Conservation (phyloP, 257 asterid genomes). For the Thymus mandschuricus region DNA sequence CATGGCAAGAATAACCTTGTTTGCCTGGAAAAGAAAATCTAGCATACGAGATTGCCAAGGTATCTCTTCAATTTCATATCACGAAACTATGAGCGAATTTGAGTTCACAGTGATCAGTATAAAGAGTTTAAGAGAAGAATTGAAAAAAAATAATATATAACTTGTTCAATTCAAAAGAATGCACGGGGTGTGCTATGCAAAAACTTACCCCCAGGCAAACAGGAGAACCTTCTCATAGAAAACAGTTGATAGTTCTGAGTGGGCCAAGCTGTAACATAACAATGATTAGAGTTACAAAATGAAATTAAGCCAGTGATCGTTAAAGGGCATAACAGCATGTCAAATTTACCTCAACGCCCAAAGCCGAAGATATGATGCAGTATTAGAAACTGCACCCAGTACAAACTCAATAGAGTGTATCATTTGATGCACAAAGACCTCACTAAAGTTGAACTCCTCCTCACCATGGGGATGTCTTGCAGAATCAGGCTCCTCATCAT, state of each 20-base stretch:
- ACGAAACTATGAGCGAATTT: not conserved
- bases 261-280: conserved; percentile 76
- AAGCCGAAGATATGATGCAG: conserved; percentile 93
- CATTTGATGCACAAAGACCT: conserved; percentile 97
- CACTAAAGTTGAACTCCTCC: conserved; percentile 90
- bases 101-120: not conserved
- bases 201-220: conserved; percentile 90
- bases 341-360: conserved; percentile 88
- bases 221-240: conserved; percentile 96
- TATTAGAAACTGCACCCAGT: conserved; percentile 94
- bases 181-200: conserved; percentile 31
- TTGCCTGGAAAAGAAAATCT: not conserved
- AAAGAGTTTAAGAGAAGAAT: not conserved
- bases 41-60: not conserved
- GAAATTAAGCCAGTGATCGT: conserved; percentile 24
- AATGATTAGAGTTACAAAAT: conserved; percentile 24
- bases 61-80: not conserved
- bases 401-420: conserved; percentile 97
- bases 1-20: not conserved
- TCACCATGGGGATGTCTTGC: conserved; percentile 68
- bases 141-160: not conserved
- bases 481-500: conserved; percentile 82
- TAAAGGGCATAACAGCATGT: conserved; percentile 5
- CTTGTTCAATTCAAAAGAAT: conserved; percentile 4
- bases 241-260: conserved; percentile 96